Conservation (phyloP, 2,329 filamentous ascomycete genomes). For the Epichloe hybrida region DNA sequence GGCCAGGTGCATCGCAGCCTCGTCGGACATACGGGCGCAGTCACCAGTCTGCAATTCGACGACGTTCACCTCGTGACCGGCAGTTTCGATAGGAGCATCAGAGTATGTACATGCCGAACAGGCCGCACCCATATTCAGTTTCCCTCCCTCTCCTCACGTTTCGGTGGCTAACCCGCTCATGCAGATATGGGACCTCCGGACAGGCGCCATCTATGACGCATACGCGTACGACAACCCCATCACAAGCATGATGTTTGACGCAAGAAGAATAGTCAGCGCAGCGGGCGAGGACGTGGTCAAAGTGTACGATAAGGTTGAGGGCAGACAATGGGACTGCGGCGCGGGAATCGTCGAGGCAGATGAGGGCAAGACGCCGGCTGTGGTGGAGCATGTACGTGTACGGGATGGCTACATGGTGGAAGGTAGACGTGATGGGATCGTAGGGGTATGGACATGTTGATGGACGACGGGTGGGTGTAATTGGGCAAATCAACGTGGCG, state of each 20-base stretch:
- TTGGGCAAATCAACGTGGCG: no score
- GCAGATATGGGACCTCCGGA: conserved; percentile 97
- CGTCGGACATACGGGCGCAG: conserved; percentile 87
- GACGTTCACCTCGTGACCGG: conserved; percentile 90
- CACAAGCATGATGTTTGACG: conserved; percentile 95
- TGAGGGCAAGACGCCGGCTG: conserved; percentile 47
- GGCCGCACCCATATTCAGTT: neutral
- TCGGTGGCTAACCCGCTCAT: conserved; percentile 10
- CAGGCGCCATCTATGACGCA: conserved; percentile 86
- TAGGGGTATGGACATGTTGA: conserved; percentile 80
- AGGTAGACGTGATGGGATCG: conserved; percentile 71
- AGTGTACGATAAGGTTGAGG: conserved; percentile 95
- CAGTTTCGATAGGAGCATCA: conserved; percentile 80
- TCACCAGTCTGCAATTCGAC: conserved; percentile 92
- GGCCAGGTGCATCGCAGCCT: conserved; percentile 94
- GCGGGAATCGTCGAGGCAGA: conserved; percentile 61
- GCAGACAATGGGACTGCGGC: conserved; percentile 91
- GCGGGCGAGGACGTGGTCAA: conserved; percentile 91
- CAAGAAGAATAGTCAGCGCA: conserved; percentile 75
- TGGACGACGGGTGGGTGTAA: neutral
- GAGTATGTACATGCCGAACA: conserved; percentile 47
- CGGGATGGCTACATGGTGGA: conserved; percentile 91
- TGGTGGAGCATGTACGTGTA: conserved; percentile 76
- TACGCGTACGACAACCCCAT: conserved; percentile 89
- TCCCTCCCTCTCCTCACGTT: neutral